Evolutionary conservation across 176 grass and related monocot genomes (phyloP).

Genomic region (Rhynchospora breviuscula): DNA sequence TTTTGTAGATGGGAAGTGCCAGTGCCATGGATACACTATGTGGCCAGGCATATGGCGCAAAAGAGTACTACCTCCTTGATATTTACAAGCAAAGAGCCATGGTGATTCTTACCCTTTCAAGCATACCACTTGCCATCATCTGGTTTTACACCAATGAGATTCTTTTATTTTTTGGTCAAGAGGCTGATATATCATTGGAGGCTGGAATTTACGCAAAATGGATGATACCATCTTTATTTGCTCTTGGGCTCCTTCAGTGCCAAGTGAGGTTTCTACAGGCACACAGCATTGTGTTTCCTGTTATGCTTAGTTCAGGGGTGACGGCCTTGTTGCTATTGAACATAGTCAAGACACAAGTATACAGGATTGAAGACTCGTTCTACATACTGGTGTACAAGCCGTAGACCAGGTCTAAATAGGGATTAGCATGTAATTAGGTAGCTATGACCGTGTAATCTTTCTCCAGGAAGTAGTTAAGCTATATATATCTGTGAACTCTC

Average conservation of each 20-base stretch:
- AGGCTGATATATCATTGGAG: conserved; percentile 46
- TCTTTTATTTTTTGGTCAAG: conserved; percentile 64
- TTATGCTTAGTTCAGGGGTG: conserved; percentile 54
- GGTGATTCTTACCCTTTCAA: conserved; percentile 47
- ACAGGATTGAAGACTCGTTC: no score
- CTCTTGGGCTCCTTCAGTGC: conserved; percentile 56
- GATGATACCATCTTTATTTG: conserved; percentile 61
- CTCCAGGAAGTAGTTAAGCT: no score
- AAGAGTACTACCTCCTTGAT: conserved; percentile 51
- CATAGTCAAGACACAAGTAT: no score
- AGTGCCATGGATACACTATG: conserved; percentile 47
- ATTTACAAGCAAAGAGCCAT: conserved; percentile 73
- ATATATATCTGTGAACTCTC: no score
- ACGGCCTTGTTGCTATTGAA: conserved; percentile 42
- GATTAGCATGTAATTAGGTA: no score
- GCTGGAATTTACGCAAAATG: conserved; percentile 61
- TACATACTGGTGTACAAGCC: no score
- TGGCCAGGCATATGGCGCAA: conserved; percentile 70
- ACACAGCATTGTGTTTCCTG: conserved; percentile 58
- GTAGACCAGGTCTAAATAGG: no score
- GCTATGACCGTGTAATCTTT: no score
- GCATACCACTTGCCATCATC: conserved; percentile 37
- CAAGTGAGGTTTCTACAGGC: conserved; percentile 49
- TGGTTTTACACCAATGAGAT: conserved; percentile 51
- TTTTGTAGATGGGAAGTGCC: conserved; percentile 31